Conservation (phyloP, 2,329 filamentous ascomycete genomes). For the Cephalotrichum gorgonifer region DNA sequence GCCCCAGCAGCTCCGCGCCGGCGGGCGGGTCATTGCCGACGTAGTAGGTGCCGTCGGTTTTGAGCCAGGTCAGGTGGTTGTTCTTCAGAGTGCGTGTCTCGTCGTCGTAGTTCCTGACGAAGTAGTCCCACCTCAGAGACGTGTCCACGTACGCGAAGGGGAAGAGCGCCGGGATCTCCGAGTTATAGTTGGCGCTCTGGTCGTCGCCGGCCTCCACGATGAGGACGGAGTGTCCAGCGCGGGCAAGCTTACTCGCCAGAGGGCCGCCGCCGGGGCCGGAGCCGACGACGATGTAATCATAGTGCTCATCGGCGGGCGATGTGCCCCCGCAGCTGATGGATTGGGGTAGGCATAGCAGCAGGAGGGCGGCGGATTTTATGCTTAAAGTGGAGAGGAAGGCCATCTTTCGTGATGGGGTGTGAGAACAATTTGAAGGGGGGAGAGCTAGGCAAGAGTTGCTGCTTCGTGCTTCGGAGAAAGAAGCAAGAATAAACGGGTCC, state of each 20-base stretch:
- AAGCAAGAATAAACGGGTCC: no score
- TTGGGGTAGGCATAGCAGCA: no score
- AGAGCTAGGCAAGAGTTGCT: no score
- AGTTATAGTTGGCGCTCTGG: slow-evolving; percentile 29
- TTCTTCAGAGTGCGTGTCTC: slow-evolving; percentile 33
- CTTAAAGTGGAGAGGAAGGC: no score
- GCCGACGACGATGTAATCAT: slow-evolving; percentile 52
- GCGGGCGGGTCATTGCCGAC: slow-evolving; percentile 6
- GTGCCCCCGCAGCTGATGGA: no score
- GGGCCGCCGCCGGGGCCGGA: slow-evolving; percentile 50
- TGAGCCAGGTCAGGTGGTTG: slow-evolving; percentile 2
- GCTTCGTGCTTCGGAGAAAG: no score
- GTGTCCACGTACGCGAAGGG: slow-evolving; percentile 39
- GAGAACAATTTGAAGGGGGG: no score
- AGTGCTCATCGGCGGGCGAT: slow-evolving; percentile 8
- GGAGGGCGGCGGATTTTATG: no score
- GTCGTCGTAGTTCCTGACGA: slow-evolving; percentile 45
- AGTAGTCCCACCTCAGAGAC: slow-evolving; percentile 46
- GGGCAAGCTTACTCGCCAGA: slow-evolving; percentile 45
- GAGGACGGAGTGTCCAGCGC: slow-evolving; percentile 47
- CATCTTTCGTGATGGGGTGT: no score
- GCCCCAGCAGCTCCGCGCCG: slow-evolving; percentile 25
- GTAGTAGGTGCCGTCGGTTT: slow-evolving; percentile 11
- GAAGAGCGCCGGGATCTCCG: slow-evolving; percentile 38
- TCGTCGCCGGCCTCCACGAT: slow-evolving; percentile 54